phyloP scores from a whole-genome alignment of 495 filamentous ascomycete species.

The Cetradonia linearis region DNA sequence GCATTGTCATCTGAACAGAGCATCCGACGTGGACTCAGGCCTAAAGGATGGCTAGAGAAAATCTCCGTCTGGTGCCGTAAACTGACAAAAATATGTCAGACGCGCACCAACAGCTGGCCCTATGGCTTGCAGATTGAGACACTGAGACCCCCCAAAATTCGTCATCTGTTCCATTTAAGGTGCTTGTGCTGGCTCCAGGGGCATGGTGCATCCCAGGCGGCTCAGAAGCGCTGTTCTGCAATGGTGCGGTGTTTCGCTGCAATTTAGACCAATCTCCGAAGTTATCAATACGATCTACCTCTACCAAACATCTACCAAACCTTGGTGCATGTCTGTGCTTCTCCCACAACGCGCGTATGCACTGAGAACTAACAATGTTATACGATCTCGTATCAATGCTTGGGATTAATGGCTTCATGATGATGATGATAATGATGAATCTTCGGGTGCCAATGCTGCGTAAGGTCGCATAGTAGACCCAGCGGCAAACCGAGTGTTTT shows the following conservation, averaged over 20 bases:
- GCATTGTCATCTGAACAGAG: background rate
- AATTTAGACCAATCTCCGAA: slow-evolving; percentile 3
- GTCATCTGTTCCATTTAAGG: background rate
- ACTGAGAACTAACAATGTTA: background rate
- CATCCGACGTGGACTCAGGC: background rate
- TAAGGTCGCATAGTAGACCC: background rate
- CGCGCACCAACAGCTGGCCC: slow-evolving; percentile 7
- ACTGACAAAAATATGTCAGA: slow-evolving; percentile 2
- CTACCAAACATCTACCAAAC: background rate
- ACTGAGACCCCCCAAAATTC: background rate
- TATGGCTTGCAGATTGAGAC: background rate
- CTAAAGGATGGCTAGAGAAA: background rate
- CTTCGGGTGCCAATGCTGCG: background rate
- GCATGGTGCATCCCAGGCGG: background rate
- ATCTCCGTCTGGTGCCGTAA: background rate
- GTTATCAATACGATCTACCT: no score
- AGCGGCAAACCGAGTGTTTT: background rate
- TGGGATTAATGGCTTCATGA: background rate
- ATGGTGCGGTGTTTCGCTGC: background rate
- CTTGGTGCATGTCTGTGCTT: background rate
- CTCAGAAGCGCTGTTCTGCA: slow-evolving; percentile 17
- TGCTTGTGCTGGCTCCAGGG: background rate
- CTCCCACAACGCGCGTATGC: slow-evolving; percentile 1
- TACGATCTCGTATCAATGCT: background rate
- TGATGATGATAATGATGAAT: background rate